Evolutionary conservation across 2,329 filamentous ascomycete genomes (phyloP).

Genomic region (Fusarium sp.): DNA sequence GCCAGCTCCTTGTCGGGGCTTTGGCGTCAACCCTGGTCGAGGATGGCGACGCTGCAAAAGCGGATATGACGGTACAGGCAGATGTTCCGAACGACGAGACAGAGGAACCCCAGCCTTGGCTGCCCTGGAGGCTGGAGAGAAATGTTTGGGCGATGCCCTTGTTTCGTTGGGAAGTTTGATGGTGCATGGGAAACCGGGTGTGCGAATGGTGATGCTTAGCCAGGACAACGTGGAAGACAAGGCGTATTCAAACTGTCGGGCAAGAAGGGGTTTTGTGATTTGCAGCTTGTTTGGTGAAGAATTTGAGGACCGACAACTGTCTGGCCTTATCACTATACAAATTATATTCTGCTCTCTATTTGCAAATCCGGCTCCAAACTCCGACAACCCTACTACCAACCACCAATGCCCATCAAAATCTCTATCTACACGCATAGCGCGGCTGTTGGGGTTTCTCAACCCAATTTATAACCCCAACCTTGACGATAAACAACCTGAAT

Average conservation of each 20-base stretch:
- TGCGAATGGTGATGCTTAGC: too few species aligned
- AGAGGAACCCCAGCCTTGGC: not conserved
- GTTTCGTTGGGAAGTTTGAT: not conserved
- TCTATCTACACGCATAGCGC: slow-evolving; percentile 28
- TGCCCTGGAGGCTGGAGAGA: not conserved
- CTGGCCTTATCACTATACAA: slow-evolving; percentile 5
- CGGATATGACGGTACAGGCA: not conserved
- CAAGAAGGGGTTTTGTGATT: too few species aligned
- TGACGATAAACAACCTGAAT: slow-evolving; percentile 49
- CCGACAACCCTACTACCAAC: slow-evolving; percentile 22
- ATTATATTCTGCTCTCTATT: slow-evolving; percentile 22
- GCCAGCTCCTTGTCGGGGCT: not conserved
- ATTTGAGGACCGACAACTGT: not conserved
- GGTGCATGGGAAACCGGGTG: not conserved
- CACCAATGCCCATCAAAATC: slow-evolving; percentile 22
- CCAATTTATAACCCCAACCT: slow-evolving; percentile 17
- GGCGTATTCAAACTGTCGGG: too few species aligned
- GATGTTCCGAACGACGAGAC: not conserved
- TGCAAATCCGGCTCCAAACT: slow-evolving; percentile 34
- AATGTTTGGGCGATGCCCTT: not conserved
- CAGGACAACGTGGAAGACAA: too few species aligned
- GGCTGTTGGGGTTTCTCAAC: slow-evolving; percentile 3
- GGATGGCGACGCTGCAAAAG: not conserved
- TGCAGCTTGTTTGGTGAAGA: too few species aligned
- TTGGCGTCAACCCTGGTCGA: not conserved